Base-by-base conservation (phyloP, 306 rosid genomes). In the Castanea crenata region DNA sequence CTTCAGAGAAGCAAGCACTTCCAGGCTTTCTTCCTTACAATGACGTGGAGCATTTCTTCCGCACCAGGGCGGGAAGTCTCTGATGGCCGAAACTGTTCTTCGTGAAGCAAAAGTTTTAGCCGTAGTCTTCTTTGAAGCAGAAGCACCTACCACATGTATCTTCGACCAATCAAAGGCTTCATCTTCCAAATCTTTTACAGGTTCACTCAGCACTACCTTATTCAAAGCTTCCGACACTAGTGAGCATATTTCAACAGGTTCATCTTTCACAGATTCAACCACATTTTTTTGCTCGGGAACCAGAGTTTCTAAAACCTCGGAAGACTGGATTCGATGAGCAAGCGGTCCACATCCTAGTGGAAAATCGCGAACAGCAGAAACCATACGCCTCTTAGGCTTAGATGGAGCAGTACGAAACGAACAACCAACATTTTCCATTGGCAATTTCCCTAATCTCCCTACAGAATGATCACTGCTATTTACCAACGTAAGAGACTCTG, bases 41-140 rank as follows among this genome's bases (percentile, higher is more conserved):
- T 79, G 81, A 70, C 15, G 68, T 38, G 88, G 75, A 79, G 89
- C 91, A 84, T 84, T 84, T 61, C 83, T 86, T 79, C 99, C 97
- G 69, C 99, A 95, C n/a, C 76, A 76, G 80, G 77, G 91, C 65
- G 98, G 99, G 46, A 89, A 91, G 78, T 85, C 82, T 77, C 99
- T 87, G 64, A 82, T 46, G 49, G 97, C 99, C 55, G 96, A 90
- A 81, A 91, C 83, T 69, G 58, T 86, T 84, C 93, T 88, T 76
- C 81, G 88, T 55, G 92, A 91, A 85, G 89, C 87, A 82, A 81
- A 85, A 69, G 80, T 88, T 87, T 80, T 81, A 56, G 79, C 75
- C 31, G 62, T 58, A 74, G 32, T 69, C 76, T 86, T 85, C 76
- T 35, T 59, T 31, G 14, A 73, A 54, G 90, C 74, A 54, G 81